These are phyloP conservation scores for Erucastrum elatum DNA, from an alignment of 345 rosid species.

Conservation along the genomic window DNA sequence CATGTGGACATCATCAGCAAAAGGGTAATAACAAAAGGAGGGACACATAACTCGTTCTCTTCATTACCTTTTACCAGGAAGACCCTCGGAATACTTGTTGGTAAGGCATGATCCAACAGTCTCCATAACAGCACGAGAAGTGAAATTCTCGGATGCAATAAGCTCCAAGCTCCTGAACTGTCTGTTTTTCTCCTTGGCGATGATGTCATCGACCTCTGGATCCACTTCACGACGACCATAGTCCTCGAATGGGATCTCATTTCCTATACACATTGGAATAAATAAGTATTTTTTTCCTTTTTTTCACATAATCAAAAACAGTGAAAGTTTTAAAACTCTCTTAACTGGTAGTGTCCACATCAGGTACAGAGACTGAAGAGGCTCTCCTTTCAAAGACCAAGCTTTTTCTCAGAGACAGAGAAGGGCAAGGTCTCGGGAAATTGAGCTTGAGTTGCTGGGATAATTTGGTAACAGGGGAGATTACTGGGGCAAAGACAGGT, in stretches of 20 bases:
- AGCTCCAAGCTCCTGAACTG: slow-evolving; percentile 93
- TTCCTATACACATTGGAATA: slow-evolving; percentile 45
- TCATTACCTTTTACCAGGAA: slow-evolving; percentile 88
- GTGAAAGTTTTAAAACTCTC: not conserved
- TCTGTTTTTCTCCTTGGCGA: slow-evolving; percentile 75
- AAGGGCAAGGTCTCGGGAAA: slow-evolving; percentile 44
- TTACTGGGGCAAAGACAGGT: slow-evolving; percentile 37
- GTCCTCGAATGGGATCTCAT: slow-evolving; percentile 50
- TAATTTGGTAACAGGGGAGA: slow-evolving; percentile 38
- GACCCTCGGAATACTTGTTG: slow-evolving; percentile 92
- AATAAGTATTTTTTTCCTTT: not conserved
- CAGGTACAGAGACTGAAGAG: slow-evolving; percentile 55
- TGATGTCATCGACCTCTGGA: slow-evolving; percentile 67
- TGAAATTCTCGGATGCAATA: slow-evolving; percentile 91
- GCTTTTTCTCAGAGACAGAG: slow-evolving; percentile 48
- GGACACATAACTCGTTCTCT: not conserved
- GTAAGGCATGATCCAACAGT: slow-evolving; percentile 95
- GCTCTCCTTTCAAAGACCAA: slow-evolving; percentile 52
- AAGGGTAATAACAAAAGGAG: not conserved
- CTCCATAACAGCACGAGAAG: slow-evolving; percentile 93
- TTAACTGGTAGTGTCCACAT: slow-evolving; percentile 54
- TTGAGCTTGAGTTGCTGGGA: slow-evolving; percentile 48
- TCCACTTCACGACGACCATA: slow-evolving; percentile 64
- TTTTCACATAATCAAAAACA: not conserved
- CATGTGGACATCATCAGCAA: not conserved